A percentile compares a stretch with the other conserved stretches of the same genome.
Evolutionary conservation across 306 rosid species (phyloP).

Genomic region (Leucaena leucocephala): DNA sequence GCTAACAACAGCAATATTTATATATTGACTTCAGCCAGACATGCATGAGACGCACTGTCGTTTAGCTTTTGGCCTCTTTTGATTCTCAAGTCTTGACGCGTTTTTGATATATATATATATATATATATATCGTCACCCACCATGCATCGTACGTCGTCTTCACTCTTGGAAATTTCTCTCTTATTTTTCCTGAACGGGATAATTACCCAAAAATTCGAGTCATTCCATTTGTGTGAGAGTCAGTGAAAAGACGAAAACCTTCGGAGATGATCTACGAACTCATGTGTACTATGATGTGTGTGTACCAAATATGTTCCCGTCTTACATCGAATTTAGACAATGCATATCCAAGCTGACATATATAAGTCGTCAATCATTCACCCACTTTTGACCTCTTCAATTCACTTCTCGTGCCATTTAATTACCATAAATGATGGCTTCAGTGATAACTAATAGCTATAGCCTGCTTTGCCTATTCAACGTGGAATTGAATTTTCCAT

Average conservation of each 20-base stretch:
- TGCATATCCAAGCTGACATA: not conserved
- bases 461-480: not conserved
- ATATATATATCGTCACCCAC: not conserved
- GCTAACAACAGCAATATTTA: not conserved
- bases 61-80: constrained; percentile 3
- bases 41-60: not conserved
- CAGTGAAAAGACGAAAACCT: too few species aligned
- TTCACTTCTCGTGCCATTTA: not conserved
- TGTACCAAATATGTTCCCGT: not conserved
- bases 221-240: not conserved
- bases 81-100: not conserved
- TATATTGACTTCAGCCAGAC: not conserved
- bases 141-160: not conserved
- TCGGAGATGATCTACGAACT: not conserved
- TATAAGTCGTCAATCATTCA: not conserved
- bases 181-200: not conserved
- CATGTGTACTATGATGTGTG: too few species aligned
- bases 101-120: not conserved
- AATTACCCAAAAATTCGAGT: not conserved
- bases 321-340: not conserved
- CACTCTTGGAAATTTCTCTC: not conserved
- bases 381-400: constrained; percentile 8
- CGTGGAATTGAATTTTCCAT: not conserved
- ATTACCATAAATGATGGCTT: not conserved
- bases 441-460: not conserved